Evolutionary conservation across 2,329 filamentous ascomycete species (phyloP).

Genomic region (Alternaria triticimaculans): DNA sequence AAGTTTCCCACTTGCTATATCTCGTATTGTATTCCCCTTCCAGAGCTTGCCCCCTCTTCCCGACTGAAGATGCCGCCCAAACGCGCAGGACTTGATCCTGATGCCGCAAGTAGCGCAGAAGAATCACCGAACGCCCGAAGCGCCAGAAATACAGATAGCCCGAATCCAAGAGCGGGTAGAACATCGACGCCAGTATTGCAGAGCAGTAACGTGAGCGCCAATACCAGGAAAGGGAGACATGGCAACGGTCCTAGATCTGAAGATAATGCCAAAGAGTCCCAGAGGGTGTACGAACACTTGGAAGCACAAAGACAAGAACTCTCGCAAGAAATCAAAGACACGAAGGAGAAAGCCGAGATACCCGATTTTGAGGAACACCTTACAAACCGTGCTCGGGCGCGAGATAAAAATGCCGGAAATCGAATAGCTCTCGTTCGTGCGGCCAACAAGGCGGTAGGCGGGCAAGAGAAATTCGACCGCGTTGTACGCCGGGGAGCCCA

Average conservation of each 20-base stretch:
- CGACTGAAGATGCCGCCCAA: not conserved
- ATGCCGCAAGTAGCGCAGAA: not conserved
- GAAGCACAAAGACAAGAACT: not conserved
- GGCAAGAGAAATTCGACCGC: not conserved
- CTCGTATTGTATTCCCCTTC: no score
- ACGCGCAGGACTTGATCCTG: not conserved
- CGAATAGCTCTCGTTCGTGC: not conserved
- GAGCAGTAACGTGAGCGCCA: not conserved
- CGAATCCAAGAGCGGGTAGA: not conserved
- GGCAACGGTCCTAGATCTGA: not conserved
- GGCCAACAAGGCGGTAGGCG: not conserved
- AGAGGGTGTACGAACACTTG: not conserved
- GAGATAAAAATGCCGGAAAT: not conserved
- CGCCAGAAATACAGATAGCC: no score
- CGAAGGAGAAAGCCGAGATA: not conserved
- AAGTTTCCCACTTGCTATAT: not conserved
- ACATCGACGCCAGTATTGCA: not conserved
- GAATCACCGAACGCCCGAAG: not conserved
- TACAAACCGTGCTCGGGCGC: not conserved
- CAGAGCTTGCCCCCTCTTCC: not conserved
- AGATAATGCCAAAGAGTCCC: no score
- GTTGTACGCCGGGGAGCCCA: not conserved
- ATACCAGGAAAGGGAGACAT: no score
- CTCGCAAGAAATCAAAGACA: accelerated
- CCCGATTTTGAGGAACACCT: not conserved